Evolutionary conservation across 2,329 filamentous ascomycete genomes (phyloP), one percentile per base, ranked within the genome.

Genomic region (Penicillium sp.): DNA sequence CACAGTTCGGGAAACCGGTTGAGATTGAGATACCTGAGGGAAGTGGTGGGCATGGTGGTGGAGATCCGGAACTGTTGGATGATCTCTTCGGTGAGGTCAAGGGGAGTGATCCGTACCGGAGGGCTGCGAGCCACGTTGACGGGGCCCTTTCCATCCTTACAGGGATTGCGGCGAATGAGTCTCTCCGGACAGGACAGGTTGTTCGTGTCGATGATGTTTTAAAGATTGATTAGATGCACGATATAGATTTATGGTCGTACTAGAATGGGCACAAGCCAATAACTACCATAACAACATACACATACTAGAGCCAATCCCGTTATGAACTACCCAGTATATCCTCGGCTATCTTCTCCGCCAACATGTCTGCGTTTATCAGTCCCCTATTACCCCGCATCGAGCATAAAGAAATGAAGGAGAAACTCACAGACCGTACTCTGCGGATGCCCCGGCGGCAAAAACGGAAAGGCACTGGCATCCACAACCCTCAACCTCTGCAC

Each of bases 141-240:
- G 86, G 86, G 0, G 86, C 85, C 0, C 74, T 84, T 58, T 87
- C 85, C 0, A 87, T 88, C 38, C 64, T 88, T 60, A 87, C 85
- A 0, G 86, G 86, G 0, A 86, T 88, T 53, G 85, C 84, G 5
- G 85, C 85, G 0, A 88, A 88, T 59, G 77, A 76, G 62, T 87
- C 85, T 0, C 85, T 88, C 23, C 80, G 81, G 0, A 87, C 83
- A 0, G 85, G 85, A 0, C 81, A 86, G 62, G 82, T 84, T 0
- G 81, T 88, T 0, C 82, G 81, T 41, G 84, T 88, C 0, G 82
- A 86, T 54, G 85, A 87, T 63, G 61, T 76, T 8, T 49, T 66
- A 0, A 49, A 7, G 5, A 26, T 29, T 49, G 35, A 41, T 41
- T 41, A 41, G 11, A 5, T 15, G 35, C 9, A 15, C 13, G 9